phyloP scores from a whole-genome alignment of 2,329 filamentous ascomycete species.

The Scedosporium apiospermum region DNA sequence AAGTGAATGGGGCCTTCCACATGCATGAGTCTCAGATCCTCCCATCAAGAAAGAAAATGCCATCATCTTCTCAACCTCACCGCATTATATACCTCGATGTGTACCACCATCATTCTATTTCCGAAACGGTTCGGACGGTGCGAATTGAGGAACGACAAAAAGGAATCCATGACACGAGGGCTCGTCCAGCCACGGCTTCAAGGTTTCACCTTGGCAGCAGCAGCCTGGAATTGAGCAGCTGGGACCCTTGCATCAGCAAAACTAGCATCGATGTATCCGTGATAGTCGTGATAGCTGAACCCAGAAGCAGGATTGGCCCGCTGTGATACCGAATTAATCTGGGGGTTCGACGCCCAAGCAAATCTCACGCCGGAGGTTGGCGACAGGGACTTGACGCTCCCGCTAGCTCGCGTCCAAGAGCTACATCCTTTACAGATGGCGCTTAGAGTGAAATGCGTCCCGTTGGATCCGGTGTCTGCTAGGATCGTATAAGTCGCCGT shows the following conservation, averaged over 20 bases:
- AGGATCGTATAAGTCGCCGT: constrained; percentile 23
- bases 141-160: neutral
- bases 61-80: too few species aligned
- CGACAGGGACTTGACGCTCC: neutral
- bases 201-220: neutral
- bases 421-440: constrained; percentile 30
- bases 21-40: too few species aligned
- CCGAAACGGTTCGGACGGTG: too few species aligned
- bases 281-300: neutral
- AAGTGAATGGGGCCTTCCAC: too few species aligned
- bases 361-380: neutral
- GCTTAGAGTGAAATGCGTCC: constrained; percentile 30
- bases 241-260: neutral
- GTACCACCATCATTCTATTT: too few species aligned
- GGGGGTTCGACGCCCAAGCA: neutral
- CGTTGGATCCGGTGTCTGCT: constrained; percentile 23
- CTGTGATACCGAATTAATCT: neutral
- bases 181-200: neutral
- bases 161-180: neutral
- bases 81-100: too few species aligned
- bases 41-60: too few species aligned
- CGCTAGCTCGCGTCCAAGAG: constrained; percentile 16
- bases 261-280: neutral
- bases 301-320: neutral
- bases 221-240: neutral